Evolutionary conservation across 202 grass and related monocot genomes (phyloP).

Genomic region (Schoenoplectus tabernaemontani): DNA sequence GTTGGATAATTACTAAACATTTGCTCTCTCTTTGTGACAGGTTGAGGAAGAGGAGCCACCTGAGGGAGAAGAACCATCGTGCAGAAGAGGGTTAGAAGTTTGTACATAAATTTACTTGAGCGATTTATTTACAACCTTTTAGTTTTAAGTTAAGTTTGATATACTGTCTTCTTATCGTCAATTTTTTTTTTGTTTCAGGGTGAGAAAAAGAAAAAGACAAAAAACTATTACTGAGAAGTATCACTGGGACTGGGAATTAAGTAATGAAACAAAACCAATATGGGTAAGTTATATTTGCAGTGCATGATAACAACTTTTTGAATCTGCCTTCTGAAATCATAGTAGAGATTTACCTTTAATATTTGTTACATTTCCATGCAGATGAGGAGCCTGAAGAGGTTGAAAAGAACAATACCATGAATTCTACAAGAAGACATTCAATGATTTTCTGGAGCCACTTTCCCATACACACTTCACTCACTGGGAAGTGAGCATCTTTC

Average conservation of each 20-base stretch:
- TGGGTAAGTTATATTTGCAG: constrained; percentile 39
- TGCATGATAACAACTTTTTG: neutral
- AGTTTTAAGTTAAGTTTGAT: neutral
- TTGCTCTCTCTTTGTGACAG: constrained; percentile 18
- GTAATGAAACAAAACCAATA: constrained; percentile 87
- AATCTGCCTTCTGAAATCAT: neutral
- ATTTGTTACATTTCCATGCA: constrained; percentile 26
- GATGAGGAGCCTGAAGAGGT: constrained; percentile 70
- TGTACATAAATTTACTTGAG: neutral
- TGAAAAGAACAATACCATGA: constrained; percentile 64
- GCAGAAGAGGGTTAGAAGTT: constrained; percentile 32
- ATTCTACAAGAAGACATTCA: constrained; percentile 85
- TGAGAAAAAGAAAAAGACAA: constrained; percentile 69
- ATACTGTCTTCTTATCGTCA: neutral
- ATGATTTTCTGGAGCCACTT: constrained; percentile 76
- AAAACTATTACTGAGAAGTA: constrained; percentile 83
- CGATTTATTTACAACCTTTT: neutral
- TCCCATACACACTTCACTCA: constrained; percentile 68
- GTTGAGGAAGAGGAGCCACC: constrained; percentile 68
- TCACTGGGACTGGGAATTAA: constrained; percentile 90
- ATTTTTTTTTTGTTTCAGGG: constrained; percentile 32
- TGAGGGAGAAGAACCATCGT: constrained; percentile 45
- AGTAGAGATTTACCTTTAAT: constrained; percentile 15
- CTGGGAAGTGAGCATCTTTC: constrained; percentile 40
- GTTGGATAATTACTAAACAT: neutral